Conservation (phyloP, 2,329 filamentous ascomycete species). For the Mollisia scopiformis region DNA sequence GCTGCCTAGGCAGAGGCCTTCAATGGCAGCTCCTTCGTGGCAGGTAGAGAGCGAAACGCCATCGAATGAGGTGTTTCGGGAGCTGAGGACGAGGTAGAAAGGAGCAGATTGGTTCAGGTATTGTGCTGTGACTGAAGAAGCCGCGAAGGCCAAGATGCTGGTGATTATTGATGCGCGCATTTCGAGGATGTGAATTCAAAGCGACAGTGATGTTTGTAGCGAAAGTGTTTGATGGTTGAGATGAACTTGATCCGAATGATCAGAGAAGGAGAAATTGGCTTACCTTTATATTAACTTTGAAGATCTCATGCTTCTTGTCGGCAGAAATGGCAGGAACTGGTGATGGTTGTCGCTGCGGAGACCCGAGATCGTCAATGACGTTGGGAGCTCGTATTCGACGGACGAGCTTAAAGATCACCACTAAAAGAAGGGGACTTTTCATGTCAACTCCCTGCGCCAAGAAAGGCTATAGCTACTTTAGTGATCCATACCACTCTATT, state of each 20-base stretch:
- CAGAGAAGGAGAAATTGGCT: background rate
- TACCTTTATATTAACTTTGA: background rate
- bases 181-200: constrained; percentile 11
- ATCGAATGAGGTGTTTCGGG: constrained; percentile 41
- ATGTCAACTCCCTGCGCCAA: background rate
- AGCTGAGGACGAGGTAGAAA: constrained; percentile 46
- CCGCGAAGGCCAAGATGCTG: constrained; percentile 22
- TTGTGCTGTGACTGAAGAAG: constrained; percentile 29
- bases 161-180: constrained; percentile 28
- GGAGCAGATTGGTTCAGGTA: constrained; percentile 43
- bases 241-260: background rate
- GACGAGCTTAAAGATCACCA: constrained; percentile 1
- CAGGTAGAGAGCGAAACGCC: constrained; percentile 44
- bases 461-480: background rate
- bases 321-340: background rate
- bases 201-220: background rate
- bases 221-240: background rate
- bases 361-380: constrained; percentile 3
- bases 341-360: constrained; percentile 2
- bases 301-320: background rate
- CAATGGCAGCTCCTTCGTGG: constrained; percentile 51
- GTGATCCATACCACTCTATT: background rate
- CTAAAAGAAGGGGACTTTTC: background rate
- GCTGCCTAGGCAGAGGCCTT: constrained; percentile 44
- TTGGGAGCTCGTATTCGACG: constrained; percentile 4